Evolutionary conservation across 495 filamentous ascomycete species (phyloP).

Genomic region (Penicillium tannophilum): DNA sequence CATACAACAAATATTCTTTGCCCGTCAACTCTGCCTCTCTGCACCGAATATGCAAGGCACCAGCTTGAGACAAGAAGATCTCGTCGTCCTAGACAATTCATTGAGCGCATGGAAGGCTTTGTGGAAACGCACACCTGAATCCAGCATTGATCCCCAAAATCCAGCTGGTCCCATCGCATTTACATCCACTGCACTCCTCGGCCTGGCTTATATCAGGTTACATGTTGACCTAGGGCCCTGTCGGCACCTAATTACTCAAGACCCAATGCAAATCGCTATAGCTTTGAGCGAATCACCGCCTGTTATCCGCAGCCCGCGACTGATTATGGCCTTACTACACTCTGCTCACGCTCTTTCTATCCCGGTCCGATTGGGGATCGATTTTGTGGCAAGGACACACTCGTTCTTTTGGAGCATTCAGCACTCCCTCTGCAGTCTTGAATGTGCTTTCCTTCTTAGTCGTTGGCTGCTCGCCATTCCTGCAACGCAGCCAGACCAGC

Average conservation of each 20-base stretch:
- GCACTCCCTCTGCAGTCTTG: constrained; percentile 56
- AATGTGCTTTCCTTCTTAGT: constrained; percentile 56
- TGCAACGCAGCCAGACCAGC: constrained; percentile 45
- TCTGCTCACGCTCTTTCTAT: constrained; percentile 57
- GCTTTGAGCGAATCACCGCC: constrained; percentile 43
- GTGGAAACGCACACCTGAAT: constrained; percentile 56
- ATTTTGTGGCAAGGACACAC: constrained; percentile 54
- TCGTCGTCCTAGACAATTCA: constrained; percentile 45
- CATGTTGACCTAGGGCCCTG: constrained; percentile 51
- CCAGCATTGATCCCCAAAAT: constrained; percentile 54
- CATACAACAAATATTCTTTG: constrained; percentile 57
- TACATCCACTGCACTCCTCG: constrained; percentile 55
- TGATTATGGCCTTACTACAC: constrained; percentile 54
- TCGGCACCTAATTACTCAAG: constrained; percentile 50
- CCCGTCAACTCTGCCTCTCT: constrained; percentile 49
- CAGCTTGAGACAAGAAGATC: constrained; percentile 48
- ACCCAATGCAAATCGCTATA: constrained; percentile 45
- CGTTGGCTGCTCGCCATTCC: constrained; percentile 56
- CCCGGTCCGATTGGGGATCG: constrained; percentile 54
- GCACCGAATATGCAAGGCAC: constrained; percentile 46
- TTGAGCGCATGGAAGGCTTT: constrained; percentile 53
- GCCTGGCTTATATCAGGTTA: constrained; percentile 55
- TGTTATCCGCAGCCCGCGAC: constrained; percentile 47
- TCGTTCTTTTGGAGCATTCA: constrained; percentile 60
- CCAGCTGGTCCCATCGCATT: constrained; percentile 57